Percentiles rank a stretch among this genome's conserved stretches.
Evolutionary conservation across 2,329 filamentous ascomycete genomes (phyloP).

Genomic region (Phyllosticta citribraziliensis): DNA sequence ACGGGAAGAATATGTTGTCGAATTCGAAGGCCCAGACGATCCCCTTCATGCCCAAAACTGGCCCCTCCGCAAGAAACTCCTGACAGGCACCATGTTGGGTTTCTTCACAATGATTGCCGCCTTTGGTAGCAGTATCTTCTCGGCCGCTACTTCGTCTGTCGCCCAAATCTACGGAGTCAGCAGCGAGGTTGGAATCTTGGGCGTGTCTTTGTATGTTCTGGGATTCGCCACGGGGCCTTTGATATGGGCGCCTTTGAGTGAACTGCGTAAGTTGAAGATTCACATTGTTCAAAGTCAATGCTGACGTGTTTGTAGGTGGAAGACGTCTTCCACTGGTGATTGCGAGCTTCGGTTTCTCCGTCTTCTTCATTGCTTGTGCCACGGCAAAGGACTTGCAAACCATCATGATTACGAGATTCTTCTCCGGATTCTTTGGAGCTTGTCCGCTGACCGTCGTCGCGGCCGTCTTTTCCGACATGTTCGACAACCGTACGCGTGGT

Average conservation of each 20-base stretch:
- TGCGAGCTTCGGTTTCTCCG: slow-evolving; percentile 40
- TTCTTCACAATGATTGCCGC: slow-evolving; percentile 60
- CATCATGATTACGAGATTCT: slow-evolving; percentile 43
- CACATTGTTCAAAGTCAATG: no score
- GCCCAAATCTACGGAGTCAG: slow-evolving; percentile 35
- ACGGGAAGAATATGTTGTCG: slow-evolving; percentile 68
- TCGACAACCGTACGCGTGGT: slow-evolving; percentile 35
- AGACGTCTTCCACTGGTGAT: slow-evolving; percentile 40
- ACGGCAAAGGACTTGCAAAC: slow-evolving; percentile 44
- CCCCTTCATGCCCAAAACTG: slow-evolving; percentile 84
- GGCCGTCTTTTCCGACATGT: slow-evolving; percentile 49
- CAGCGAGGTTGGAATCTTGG: slow-evolving; percentile 39
- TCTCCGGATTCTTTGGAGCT: slow-evolving; percentile 44
- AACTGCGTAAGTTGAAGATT: slow-evolving; percentile 25
- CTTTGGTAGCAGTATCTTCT: slow-evolving; percentile 47
- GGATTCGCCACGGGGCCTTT: slow-evolving; percentile 39
- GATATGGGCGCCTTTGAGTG: slow-evolving; percentile 42
- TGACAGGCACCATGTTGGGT: slow-evolving; percentile 58
- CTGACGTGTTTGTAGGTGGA: slow-evolving; percentile 18
- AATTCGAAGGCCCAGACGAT: slow-evolving; percentile 73
- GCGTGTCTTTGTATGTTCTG: slow-evolving; percentile 41
- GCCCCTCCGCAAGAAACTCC: slow-evolving; percentile 66
- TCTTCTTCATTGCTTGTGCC: slow-evolving; percentile 42
- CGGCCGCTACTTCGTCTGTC: slow-evolving; percentile 26
- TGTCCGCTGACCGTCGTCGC: slow-evolving; percentile 45